A percentile compares a stretch with the other conserved stretches of the same genome.
These are phyloP conservation scores for Marasmius oreades DNA, from an alignment of 1,284 basidiomycete species.

Conservation along the genomic window DNA sequence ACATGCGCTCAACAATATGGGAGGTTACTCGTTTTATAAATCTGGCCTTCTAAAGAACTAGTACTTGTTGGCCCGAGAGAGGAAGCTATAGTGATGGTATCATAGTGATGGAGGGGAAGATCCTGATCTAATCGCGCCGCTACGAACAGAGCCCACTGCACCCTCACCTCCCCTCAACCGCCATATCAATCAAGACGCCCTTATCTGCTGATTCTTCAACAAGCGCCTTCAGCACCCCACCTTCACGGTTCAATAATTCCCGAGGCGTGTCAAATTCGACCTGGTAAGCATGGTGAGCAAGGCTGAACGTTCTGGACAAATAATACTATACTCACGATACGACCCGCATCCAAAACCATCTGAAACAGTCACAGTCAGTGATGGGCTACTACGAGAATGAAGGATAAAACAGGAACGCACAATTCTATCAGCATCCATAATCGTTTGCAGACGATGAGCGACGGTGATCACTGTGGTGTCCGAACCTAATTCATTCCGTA, in stretches of 20 bases:
- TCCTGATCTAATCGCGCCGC: too few relatives aligned
- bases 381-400: neutral
- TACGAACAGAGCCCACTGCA: too few relatives aligned
- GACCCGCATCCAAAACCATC: constrained; percentile 37
- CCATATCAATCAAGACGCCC: constrained; percentile 26
- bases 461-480: constrained; percentile 63
- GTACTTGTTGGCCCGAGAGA: too few relatives aligned
- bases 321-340: constrained; percentile 22
- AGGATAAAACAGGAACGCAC: neutral
- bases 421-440: constrained; percentile 14
- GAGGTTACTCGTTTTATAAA: too few relatives aligned
- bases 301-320: neutral
- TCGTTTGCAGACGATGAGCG: constrained; percentile 39
- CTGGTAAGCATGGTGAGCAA: constrained; percentile 5
- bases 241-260: constrained; percentile 30
- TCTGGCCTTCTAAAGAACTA: too few relatives aligned
- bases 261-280: constrained; percentile 34
- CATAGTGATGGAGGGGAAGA: too few relatives aligned
- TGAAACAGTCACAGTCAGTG: constrained; percentile 2
- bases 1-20: too few relatives aligned
- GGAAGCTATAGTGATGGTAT: too few relatives aligned
- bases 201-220: constrained; percentile 36
- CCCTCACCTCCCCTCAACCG: neutral
- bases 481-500: constrained; percentile 47
- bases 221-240: constrained; percentile 30